Percentiles rank a stretch among this genome's conserved stretches.
These are phyloP conservation scores for Coemansia sp. DNA, from an alignment of 371 early-diverging fungal genomes.

Conservation along the genomic window DNA sequence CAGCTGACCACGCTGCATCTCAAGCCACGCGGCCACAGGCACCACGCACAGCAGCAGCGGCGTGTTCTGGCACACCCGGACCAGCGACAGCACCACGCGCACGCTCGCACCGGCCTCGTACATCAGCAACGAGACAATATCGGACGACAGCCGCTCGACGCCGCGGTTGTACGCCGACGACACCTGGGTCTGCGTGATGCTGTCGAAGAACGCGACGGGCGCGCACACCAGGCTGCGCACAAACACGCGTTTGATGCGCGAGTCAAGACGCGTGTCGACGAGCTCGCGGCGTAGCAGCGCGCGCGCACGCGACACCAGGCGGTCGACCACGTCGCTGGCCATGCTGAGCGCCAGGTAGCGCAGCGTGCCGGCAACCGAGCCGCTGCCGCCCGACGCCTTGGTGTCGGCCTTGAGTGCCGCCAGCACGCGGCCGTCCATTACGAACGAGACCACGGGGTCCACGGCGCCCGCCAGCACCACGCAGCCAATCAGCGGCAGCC, in stretches of 20 bases:
- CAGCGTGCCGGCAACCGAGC: conserved; percentile 5
- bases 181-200: conserved; percentile 16
- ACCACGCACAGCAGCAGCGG: conserved; percentile 10
- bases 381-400: conserved; percentile 45
- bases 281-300: not conserved
- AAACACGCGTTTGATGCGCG: conserved; percentile 9
- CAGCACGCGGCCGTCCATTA: conserved; percentile 31
- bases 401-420: conserved; percentile 26
- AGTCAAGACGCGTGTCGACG: conserved; percentile 1
- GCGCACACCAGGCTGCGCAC: conserved; percentile 48
- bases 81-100: conserved; percentile 7
- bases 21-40: conserved; percentile 20
- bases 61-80: conserved; percentile 9
- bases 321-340: conserved; percentile 5
- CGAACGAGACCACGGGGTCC: conserved; percentile 17
- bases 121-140: not conserved
- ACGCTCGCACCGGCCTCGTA: not conserved
- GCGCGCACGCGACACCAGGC: not conserved
- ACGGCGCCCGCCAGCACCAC: conserved; percentile 20
- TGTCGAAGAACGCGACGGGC: conserved; percentile 68
- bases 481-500: conserved; percentile 13
- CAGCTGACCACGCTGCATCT: not conserved
- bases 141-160: not conserved
- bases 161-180: conserved; percentile 12
- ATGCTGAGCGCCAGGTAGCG: conserved; percentile 27